Evolutionary conservation across 2,329 filamentous ascomycete species (phyloP).

Genomic region (Chaetomium sp.): DNA sequence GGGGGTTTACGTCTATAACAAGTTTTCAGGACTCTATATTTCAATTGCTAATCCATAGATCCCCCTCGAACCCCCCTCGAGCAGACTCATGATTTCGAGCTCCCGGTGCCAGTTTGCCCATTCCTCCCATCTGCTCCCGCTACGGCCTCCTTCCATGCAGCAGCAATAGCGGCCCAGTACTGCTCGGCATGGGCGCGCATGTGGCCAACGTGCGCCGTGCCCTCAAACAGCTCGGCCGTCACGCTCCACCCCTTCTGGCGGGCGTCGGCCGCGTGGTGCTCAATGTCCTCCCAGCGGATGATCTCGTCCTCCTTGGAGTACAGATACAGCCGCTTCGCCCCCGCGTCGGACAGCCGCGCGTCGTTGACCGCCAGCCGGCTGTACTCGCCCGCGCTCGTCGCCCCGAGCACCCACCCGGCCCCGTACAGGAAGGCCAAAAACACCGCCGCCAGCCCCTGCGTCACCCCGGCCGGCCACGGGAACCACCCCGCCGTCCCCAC

Average conservation of each 20-base stretch:
- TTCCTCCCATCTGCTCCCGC: neutral
- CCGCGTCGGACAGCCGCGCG: slow-evolving; percentile 39
- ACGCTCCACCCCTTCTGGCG: slow-evolving; percentile 52
- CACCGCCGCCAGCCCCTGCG: slow-evolving; percentile 50
- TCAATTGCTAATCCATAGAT: neutral
- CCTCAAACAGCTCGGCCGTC: slow-evolving; percentile 56
- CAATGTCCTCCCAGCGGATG: slow-evolving; percentile 58
- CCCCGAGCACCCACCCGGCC: slow-evolving; percentile 43
- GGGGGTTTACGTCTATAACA: no score
- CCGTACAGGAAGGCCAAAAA: slow-evolving; percentile 46
- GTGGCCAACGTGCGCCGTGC: slow-evolving; percentile 63
- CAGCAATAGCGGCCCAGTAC: slow-evolving; percentile 57
- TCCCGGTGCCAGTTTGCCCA: neutral
- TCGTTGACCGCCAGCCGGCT: slow-evolving; percentile 45
- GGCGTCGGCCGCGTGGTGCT: slow-evolving; percentile 54
- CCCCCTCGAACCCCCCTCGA: neutral
- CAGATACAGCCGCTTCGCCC: slow-evolving; percentile 55
- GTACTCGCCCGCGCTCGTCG: slow-evolving; percentile 46
- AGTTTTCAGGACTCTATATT: neutral
- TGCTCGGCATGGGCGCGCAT: slow-evolving; percentile 57
- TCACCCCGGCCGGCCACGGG: slow-evolving; percentile 53
- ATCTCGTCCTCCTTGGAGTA: slow-evolving; percentile 62
- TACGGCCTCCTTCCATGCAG: slow-evolving; percentile 27
- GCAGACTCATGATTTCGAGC: neutral
- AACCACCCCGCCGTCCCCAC: slow-evolving; percentile 51